Conservation (phyloP, 192 early-diverging fungal species). For the Backusella circina region DNA sequence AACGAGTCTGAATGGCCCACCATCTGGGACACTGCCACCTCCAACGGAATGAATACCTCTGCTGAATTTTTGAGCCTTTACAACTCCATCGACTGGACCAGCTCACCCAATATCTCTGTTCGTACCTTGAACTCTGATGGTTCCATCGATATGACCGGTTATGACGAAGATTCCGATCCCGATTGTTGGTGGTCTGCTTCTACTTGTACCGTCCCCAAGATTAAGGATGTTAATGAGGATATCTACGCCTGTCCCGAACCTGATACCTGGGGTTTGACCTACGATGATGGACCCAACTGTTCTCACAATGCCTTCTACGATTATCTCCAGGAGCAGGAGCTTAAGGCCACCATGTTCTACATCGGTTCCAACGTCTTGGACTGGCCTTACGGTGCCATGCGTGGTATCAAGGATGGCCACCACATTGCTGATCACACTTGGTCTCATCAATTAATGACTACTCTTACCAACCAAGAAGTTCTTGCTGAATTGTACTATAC, state of each 20-base stretch:
- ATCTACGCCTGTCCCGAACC: conserved; percentile 30
- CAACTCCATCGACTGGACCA: conserved; percentile 43
- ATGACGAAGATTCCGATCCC: conserved; percentile 11
- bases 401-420: conserved; percentile 51
- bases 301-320: conserved; percentile 42
- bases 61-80: conserved; percentile 37
- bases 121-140: conserved; percentile 14
- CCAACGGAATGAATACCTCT: conserved; percentile 34
- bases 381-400: conserved; percentile 39
- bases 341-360: conserved; percentile 62
- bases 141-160: conserved; percentile 21
- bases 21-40: conserved; percentile 29
- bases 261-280: conserved; percentile 52
- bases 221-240: conserved; percentile 32
- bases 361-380: conserved; percentile 56
- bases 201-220: conserved; percentile 34
- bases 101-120: conserved; percentile 29
- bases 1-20: conserved; percentile 22
- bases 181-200: conserved; percentile 48
- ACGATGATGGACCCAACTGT: conserved; percentile 61
- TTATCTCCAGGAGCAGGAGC: conserved; percentile 37
- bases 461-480: conserved; percentile 41
- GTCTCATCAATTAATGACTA: conserved; percentile 52
- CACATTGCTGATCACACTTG: conserved; percentile 61
- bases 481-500: conserved; percentile 55